Percentiles rank a stretch among this genome's conserved stretches.
These are phyloP conservation scores for Tympanopsis confertula DNA, from an alignment of 2,329 filamentous ascomycete genomes.

Conservation along the genomic window DNA sequence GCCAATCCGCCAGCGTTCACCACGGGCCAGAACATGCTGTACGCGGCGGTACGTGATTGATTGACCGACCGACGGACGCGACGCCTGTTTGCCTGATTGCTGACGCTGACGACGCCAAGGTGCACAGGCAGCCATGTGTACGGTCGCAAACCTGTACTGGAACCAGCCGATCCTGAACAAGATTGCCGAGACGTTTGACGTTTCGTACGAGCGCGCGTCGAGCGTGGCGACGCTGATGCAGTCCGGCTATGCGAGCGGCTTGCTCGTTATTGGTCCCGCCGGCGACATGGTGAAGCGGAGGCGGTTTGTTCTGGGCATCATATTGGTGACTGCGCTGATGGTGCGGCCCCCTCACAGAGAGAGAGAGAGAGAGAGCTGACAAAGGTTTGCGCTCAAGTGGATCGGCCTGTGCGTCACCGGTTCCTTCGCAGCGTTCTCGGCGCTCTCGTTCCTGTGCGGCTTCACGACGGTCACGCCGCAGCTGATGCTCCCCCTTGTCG, in stretches of 20 bases:
- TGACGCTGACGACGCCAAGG: background rate
- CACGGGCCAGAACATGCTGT: constrained; percentile 43
- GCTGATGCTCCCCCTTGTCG: constrained; percentile 60
- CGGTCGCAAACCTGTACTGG: constrained; percentile 61
- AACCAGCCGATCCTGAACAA: constrained; percentile 58
- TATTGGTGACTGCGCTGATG: constrained; percentile 49
- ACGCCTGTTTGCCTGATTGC: background rate
- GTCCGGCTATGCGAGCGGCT: constrained; percentile 54
- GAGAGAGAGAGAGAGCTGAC: background rate
- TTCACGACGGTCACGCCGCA: constrained; percentile 31
- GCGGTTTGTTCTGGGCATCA: constrained; percentile 48
- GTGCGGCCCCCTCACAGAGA: constrained; percentile 23
- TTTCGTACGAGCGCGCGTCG: constrained; percentile 46
- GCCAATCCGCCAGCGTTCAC: constrained; percentile 42
- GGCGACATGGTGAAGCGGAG: constrained; percentile 48
- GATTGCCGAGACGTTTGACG: constrained; percentile 48
- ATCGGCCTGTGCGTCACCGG: constrained; percentile 51
- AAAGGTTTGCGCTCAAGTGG: constrained; percentile 23
- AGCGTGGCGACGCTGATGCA: constrained; percentile 55
- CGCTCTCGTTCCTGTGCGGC: constrained; percentile 49
- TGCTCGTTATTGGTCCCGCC: constrained; percentile 55
- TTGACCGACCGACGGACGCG: background rate
- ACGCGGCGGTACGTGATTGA: constrained; percentile 36
- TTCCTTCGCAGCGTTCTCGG: constrained; percentile 44
- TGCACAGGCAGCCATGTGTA: constrained; percentile 34